A percentile compares a stretch with the other conserved stretches of the same genome.
These are phyloP conservation scores for Anisodus acutangulus DNA, from an alignment of 257 asterid species.

Conservation along the genomic window DNA sequence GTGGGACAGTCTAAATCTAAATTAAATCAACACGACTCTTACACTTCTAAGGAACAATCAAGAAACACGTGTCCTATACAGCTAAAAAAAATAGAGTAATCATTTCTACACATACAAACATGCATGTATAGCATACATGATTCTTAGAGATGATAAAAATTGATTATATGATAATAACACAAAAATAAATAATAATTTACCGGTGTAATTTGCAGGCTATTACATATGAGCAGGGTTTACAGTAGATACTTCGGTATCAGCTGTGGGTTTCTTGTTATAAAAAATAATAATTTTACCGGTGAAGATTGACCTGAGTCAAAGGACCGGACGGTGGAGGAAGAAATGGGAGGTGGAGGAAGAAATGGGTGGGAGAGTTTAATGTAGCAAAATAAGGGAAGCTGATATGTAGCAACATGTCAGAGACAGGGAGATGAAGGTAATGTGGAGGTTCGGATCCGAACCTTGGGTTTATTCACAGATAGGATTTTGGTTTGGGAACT, in stretches of 20 bases:
- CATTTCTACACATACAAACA: constrained; percentile 15
- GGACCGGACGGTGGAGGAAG: constrained; percentile 28
- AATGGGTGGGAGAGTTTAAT: background rate
- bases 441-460: constrained; percentile 37
- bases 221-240: no score
- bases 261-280: no score
- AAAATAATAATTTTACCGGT: no score
- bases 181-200: no score
- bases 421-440: background rate
- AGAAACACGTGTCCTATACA: constrained; percentile 29
- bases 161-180: no score
- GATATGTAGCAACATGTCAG: background rate
- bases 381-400: constrained; percentile 5
- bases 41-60: constrained; percentile 20
- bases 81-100: background rate
- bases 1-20: constrained; percentile 14
- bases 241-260: no score
- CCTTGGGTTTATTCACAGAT: constrained; percentile 40
- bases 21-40: constrained; percentile 20
- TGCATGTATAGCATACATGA: background rate
- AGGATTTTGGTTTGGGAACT: background rate
- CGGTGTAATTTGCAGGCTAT: no score
- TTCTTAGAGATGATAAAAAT: no score
- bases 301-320: background rate
- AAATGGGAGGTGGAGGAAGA: background rate